Evolutionary conservation across 345 rosid species (phyloP).

Genomic region (Rubroshorea leprosula): DNA sequence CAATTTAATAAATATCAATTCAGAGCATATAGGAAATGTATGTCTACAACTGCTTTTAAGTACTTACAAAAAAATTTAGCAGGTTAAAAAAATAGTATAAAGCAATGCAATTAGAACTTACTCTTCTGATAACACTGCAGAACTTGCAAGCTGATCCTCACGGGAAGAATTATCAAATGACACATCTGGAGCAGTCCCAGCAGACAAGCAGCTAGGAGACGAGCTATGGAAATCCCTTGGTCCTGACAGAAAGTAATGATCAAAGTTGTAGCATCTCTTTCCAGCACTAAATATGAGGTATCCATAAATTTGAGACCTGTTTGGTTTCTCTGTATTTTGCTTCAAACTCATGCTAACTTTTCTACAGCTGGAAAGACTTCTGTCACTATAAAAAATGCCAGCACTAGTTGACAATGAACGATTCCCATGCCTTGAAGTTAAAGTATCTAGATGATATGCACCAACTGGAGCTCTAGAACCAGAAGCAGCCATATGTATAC

Average conservation of each 20-base stretch:
- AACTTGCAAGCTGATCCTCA: slow-evolving; percentile 49
- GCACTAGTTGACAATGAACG: slow-evolving; percentile 15
- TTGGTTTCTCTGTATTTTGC: slow-evolving; percentile 32
- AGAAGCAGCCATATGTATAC: slow-evolving; percentile 48
- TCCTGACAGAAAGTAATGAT: slow-evolving; percentile 30
- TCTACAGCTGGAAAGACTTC: slow-evolving; percentile 27
- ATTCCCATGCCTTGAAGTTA: slow-evolving; percentile 29
- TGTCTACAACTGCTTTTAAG: not conserved
- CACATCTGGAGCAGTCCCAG: slow-evolving; percentile 65
- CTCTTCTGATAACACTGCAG: slow-evolving; percentile 46
- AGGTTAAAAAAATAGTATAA: not conserved
- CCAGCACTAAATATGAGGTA: slow-evolving; percentile 42
- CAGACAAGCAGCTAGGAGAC: slow-evolving; percentile 34
- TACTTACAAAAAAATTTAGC: not conserved
- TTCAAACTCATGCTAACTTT: slow-evolving; percentile 60
- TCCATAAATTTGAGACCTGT: slow-evolving; percentile 39
- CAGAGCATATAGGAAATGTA: not conserved
- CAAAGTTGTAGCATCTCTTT: slow-evolving; percentile 42
- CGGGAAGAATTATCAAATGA: slow-evolving; percentile 48
- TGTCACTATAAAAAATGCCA: slow-evolving; percentile 26
- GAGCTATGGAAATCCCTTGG: slow-evolving; percentile 53
- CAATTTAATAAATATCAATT: not conserved
- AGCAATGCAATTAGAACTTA: slow-evolving; percentile 31
- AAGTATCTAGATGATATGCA: slow-evolving; percentile 29
- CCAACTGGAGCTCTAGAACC: slow-evolving; percentile 36